Conservation (phyloP, 1,284 basidiomycete species). For the Laetiporus sulphureus region DNA sequence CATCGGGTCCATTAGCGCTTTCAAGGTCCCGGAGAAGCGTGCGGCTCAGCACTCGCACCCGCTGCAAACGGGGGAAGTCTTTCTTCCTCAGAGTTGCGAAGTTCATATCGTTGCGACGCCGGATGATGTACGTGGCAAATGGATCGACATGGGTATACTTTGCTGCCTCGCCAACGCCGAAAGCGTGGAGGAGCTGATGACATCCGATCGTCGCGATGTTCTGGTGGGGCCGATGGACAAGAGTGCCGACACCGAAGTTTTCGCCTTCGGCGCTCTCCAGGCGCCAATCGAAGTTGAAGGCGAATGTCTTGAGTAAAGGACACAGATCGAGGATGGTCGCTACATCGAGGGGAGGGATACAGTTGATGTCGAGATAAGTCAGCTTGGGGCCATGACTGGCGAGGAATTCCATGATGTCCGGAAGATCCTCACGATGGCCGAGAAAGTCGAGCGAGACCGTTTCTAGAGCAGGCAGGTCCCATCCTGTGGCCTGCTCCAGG, state of each 20-base stretch:
- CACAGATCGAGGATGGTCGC: constrained; percentile 53
- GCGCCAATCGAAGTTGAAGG: constrained; percentile 70
- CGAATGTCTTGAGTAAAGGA: constrained; percentile 50
- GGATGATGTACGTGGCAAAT: constrained; percentile 38
- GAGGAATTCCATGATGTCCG: constrained; percentile 56
- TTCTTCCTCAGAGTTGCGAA: constrained; percentile 44
- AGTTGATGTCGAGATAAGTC: constrained; percentile 56
- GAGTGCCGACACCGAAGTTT: constrained; percentile 22
- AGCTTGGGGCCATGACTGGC: constrained; percentile 46
- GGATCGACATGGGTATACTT: constrained; percentile 36
- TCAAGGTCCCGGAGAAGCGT: constrained; percentile 52
- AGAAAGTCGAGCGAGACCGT: constrained; percentile 49
- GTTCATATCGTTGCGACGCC: constrained; percentile 58
- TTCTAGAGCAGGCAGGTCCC: constrained; percentile 54
- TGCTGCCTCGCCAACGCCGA: constrained; percentile 49
- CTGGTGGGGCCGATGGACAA: constrained; percentile 46
- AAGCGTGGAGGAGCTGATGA: constrained; percentile 63
- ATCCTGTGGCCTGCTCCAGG: constrained; percentile 57
- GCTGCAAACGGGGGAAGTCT: constrained; percentile 55
- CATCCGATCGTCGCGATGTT: constrained; percentile 57
- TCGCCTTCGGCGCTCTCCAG: constrained; percentile 26
- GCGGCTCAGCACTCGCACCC: constrained; percentile 50
- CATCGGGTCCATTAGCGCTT: constrained; percentile 38
- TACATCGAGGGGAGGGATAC: constrained; percentile 47
- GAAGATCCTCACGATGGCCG: constrained; percentile 39